These are phyloP conservation scores for Tylopilus subfusipes DNA, from an alignment of 768 basidiomycete species.

Conservation along the genomic window DNA sequence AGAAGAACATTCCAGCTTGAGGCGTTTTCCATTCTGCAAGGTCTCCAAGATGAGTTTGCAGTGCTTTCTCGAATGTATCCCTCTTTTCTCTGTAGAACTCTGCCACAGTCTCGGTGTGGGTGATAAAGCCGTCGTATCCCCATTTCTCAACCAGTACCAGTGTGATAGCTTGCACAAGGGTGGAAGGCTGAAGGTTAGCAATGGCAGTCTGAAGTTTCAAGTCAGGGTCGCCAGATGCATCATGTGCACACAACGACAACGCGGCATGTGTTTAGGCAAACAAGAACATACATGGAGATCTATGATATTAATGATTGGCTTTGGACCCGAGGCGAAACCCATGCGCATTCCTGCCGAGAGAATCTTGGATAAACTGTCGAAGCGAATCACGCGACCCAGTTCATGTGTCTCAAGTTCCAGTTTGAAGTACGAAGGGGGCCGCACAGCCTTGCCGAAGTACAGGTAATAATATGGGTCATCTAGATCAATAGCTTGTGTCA, in stretches of 20 bases:
- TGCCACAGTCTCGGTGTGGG: slow-evolving; percentile 67
- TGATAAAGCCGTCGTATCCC: slow-evolving; percentile 73
- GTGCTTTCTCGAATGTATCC: slow-evolving; percentile 72
- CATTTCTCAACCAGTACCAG: slow-evolving; percentile 58
- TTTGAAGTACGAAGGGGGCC: slow-evolving; percentile 77
- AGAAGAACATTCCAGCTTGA: slow-evolving; percentile 88
- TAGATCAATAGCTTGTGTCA: slow-evolving; percentile 23
- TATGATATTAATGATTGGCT: slow-evolving; percentile 60
- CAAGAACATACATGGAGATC: slow-evolving; percentile 57
- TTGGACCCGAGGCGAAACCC: slow-evolving; percentile 79
- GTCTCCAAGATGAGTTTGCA: slow-evolving; percentile 72
- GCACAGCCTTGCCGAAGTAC: slow-evolving; percentile 63
- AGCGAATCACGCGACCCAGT: slow-evolving; percentile 77
- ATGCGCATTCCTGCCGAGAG: slow-evolving; percentile 73
- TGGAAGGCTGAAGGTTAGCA: slow-evolving; percentile 64
- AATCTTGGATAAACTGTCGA: slow-evolving; percentile 88
- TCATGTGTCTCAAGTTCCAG: slow-evolving; percentile 67
- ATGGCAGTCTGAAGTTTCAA: slow-evolving; percentile 51
- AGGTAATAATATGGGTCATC: slow-evolving; percentile 81
- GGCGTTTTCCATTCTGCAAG: slow-evolving; percentile 72
- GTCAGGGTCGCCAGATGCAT: slow-evolving; percentile 9
- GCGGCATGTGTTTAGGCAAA: slow-evolving; percentile 13
- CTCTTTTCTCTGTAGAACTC: slow-evolving; percentile 70
- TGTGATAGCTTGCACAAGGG: slow-evolving; percentile 61
- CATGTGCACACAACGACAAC: background rate